A percentile compares a stretch with the other conserved stretches of the same genome.
These are phyloP conservation scores for Pseudogymnoascus sp. DNA, from an alignment of 2,329 filamentous ascomycete species.

Conservation along the genomic window DNA sequence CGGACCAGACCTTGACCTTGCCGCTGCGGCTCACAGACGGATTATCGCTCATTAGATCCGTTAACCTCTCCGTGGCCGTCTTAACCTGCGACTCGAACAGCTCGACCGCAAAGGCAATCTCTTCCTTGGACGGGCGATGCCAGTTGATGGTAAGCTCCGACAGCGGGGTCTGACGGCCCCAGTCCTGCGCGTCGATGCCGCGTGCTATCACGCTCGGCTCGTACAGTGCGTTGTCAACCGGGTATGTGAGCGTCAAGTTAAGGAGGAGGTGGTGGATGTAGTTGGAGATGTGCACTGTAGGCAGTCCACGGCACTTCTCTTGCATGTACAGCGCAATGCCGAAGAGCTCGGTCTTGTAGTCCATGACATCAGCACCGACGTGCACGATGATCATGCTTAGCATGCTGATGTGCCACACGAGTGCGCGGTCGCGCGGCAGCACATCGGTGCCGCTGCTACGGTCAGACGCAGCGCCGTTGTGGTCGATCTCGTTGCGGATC, in stretches of 20 bases:
- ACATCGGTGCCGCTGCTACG: slow-evolving; percentile 91
- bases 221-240: slow-evolving; percentile 80
- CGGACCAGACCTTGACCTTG: slow-evolving; percentile 97
- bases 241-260: slow-evolving; percentile 90
- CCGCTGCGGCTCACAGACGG: slow-evolving; percentile 83
- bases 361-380: slow-evolving; percentile 81
- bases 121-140: slow-evolving; percentile 75
- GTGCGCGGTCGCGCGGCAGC: slow-evolving; percentile 78
- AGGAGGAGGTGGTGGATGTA: slow-evolving; percentile 94
- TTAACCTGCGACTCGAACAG: slow-evolving; percentile 79
- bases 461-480: slow-evolving; percentile 91
- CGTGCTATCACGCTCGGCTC: slow-evolving; percentile 66
- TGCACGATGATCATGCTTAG: slow-evolving; percentile 98
- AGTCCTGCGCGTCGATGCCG: slow-evolving; percentile 71
- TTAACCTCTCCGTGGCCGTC: slow-evolving; percentile 66
- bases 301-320: slow-evolving; percentile 84
- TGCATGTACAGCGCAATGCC: slow-evolving; percentile 96
- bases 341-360: slow-evolving; percentile 82
- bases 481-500: slow-evolving; percentile 93
- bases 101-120: slow-evolving; percentile 83
- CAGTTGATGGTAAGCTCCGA: slow-evolving; percentile 76
- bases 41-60: slow-evolving; percentile 71
- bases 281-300: slow-evolving; percentile 94
- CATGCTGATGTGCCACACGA: slow-evolving; percentile 97
- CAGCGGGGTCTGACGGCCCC: slow-evolving; percentile 73